phyloP scores from a whole-genome alignment of 139 green algal genomes.

The Chlamydomonas sphaeroides region DNA sequence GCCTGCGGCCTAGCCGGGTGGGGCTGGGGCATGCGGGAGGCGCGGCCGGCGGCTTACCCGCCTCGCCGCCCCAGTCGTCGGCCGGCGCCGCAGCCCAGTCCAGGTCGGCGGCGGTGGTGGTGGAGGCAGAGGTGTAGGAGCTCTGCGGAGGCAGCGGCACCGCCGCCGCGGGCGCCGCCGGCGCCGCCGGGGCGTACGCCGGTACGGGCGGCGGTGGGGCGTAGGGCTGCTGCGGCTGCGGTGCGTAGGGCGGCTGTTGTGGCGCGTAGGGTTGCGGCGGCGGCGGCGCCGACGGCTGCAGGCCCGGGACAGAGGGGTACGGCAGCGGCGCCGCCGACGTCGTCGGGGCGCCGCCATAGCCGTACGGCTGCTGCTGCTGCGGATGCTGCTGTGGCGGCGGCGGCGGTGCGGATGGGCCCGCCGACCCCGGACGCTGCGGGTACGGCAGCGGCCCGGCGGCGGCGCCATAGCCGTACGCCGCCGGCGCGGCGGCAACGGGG shows the following conservation, averaged over 20 bases:
- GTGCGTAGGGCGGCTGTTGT: neutral
- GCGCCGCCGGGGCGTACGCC: neutral
- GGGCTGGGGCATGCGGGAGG: no score
- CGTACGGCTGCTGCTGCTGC: neutral
- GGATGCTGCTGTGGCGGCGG: neutral
- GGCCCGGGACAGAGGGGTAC: no score
- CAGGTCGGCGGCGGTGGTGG: neutral
- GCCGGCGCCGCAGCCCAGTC: neutral
- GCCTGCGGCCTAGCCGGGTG: no score
- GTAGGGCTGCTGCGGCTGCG: neutral
- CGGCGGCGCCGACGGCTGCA: neutral
- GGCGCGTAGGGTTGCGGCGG: no score
- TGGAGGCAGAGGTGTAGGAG: no score
- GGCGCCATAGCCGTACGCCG: neutral
- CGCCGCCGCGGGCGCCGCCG: neutral
- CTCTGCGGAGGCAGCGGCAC: no score
- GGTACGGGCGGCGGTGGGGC: no score
- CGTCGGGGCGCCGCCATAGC: neutral
- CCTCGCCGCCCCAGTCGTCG: constrained; percentile 20
- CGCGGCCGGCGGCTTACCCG: no score
- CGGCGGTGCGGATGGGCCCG: no score
- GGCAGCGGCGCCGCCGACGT: neutral
- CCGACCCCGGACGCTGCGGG: neutral
- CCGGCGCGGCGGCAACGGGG: neutral
- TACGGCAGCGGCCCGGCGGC: neutral